phyloP scores from a whole-genome alignment of 768 basidiomycete species.

The Terana coerulea region DNA sequence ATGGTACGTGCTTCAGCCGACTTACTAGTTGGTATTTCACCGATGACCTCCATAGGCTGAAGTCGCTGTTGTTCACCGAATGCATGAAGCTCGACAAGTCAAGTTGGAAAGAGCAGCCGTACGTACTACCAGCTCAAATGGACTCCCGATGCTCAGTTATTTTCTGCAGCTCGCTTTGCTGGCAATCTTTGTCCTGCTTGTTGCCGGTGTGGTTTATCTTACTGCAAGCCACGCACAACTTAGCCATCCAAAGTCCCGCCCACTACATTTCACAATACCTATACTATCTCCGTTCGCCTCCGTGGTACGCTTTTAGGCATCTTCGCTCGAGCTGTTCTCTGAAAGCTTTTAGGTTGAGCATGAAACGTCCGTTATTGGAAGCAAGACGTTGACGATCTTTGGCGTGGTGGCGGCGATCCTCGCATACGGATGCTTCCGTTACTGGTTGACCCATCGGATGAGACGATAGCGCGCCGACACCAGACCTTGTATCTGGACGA shows the following conservation, averaged over 20 bases:
- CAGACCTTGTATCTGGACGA: too few species aligned
- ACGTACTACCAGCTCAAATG: slow-evolving; percentile 16
- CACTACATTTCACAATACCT: slow-evolving; percentile 69
- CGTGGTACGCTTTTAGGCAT: slow-evolving; percentile 44
- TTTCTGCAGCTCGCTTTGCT: slow-evolving; percentile 27
- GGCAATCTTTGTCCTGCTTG: slow-evolving; percentile 31
- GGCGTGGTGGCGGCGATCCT: slow-evolving; percentile 38
- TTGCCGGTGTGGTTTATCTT: slow-evolving; percentile 16
- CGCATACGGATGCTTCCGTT: slow-evolving; percentile 40
- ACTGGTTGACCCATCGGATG: slow-evolving; percentile 30
- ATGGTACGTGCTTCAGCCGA: slow-evolving; percentile 33
- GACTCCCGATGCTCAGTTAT: slow-evolving; percentile 9
- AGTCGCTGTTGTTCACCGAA: slow-evolving; percentile 31
- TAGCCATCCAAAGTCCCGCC: background rate
- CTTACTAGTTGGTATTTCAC: background rate
- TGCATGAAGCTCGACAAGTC: slow-evolving; percentile 45
- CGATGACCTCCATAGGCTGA: slow-evolving; percentile 36
- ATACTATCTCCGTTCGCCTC: slow-evolving; percentile 77
- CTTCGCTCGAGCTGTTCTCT: background rate
- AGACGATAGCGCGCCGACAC: too few species aligned
- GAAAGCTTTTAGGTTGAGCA: slow-evolving; percentile 55
- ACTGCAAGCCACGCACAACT: background rate
- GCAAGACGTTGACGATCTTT: slow-evolving; percentile 39
- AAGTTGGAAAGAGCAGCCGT: slow-evolving; percentile 54
- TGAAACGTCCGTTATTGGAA: slow-evolving; percentile 61